Evolutionary conservation across 1,284 basidiomycete genomes (phyloP), one percentile per base, ranked within the genome.

Genomic region (Trametes hirsuta): DNA sequence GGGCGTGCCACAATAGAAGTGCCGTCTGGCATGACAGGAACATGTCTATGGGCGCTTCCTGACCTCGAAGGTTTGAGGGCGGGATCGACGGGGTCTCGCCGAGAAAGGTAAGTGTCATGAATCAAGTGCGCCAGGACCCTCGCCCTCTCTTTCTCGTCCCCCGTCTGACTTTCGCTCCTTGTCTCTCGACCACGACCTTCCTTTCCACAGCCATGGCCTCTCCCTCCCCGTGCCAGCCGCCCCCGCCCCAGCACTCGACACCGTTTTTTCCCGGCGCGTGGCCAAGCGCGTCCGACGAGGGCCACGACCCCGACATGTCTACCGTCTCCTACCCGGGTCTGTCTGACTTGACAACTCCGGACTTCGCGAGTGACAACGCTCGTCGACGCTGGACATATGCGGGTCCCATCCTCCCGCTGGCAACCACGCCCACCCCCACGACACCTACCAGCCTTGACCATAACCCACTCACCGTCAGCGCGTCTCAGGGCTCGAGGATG

Each of bases 181-280:
- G 42, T 52, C 45, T 53, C 53, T 50, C 44, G 45, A 52, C 55
- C 49, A 49, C 59, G 53, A 53, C 42, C 58, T 58, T 41, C 60
- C 41, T 46, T 53, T 37, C 55, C 36, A 46, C 47, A 48, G 41
- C 59, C 53, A 65, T 69, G 55, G 52, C 69, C 21, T 63, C 68
- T 5, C 47, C 69, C 1, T 39, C 63, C 14, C 64, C 58, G 45
- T 69, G 56, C 59, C 64, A 57, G 15, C 54, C 24, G 15, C 53
- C 66, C 4, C 49, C 25, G 30, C 62, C 64, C 48, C 69, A 66
- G 41, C 58, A 68, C 15, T 63, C 66, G 15, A 66, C 65, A 9
- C 71, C 72, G 1, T 66, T 66, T 53, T 58, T 71, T 35, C 71
- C 72, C 25, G 72, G 71, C 46, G 71, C 71, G 6, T 74, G 71